Evolutionary conservation across 2,329 filamentous ascomycete genomes (phyloP).

Genomic region (Coniochaeta ligniaria): DNA sequence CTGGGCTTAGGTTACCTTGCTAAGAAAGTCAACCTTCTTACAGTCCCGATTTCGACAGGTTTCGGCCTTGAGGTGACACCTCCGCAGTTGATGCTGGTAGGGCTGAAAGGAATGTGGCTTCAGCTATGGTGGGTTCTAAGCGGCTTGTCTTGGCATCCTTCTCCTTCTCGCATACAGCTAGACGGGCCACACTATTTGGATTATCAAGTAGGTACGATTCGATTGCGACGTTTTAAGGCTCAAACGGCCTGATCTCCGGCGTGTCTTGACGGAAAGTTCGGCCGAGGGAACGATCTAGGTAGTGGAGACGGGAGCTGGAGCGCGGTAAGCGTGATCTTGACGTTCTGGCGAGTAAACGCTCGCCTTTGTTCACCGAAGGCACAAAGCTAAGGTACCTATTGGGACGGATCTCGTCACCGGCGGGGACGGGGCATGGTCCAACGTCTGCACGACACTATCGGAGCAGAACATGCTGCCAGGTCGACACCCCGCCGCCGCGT

Average conservation of each 20-base stretch:
- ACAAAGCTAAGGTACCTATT: constrained; percentile 20
- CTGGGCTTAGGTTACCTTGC: no score
- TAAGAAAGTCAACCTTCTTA: no score
- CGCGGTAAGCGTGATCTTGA: constrained; percentile 20
- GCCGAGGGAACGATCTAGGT: constrained; percentile 34
- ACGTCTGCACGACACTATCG: constrained; percentile 24
- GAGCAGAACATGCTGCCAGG: constrained; percentile 37
- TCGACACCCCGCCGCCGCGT: constrained; percentile 40
- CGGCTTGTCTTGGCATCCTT: not conserved
- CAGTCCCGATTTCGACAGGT: no score
- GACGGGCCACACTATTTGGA: not conserved
- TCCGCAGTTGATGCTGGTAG: not conserved
- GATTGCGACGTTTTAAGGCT: not conserved
- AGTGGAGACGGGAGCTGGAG: constrained; percentile 37
- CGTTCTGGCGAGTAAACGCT: constrained; percentile 18
- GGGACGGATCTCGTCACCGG: constrained; percentile 31
- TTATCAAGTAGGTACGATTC: not conserved
- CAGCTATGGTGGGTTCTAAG: not conserved
- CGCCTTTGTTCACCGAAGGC: constrained; percentile 29
- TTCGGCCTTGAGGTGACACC: no score
- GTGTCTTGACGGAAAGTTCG: constrained; percentile 36
- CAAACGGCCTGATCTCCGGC: constrained; percentile 22
- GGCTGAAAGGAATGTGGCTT: not conserved
- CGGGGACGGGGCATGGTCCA: constrained; percentile 29
- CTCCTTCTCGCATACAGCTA: not conserved